phyloP scores from a whole-genome alignment of 1,139 yeast species.

The Geotrichum aggregatum region DNA sequence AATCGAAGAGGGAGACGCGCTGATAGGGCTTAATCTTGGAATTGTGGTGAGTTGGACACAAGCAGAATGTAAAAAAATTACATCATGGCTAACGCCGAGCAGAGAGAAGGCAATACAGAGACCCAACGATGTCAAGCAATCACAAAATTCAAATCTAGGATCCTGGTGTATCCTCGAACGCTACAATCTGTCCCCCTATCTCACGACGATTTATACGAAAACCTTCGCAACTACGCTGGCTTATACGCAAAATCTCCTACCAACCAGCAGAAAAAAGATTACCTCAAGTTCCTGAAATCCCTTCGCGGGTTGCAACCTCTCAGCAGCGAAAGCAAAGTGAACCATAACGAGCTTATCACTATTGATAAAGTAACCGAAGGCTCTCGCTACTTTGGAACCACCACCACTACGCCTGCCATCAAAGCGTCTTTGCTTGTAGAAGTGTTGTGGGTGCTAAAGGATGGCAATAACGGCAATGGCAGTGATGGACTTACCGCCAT shows the following conservation, averaged over 20 bases:
- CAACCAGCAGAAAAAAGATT: neutral
- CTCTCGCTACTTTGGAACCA: neutral
- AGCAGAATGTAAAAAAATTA: too few species aligned
- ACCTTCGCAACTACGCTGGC: neutral
- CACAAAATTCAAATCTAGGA: neutral
- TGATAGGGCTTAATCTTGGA: constrained; percentile 11
- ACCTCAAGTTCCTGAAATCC: constrained; percentile 3
- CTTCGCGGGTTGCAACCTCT: constrained; percentile 6
- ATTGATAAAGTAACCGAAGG: neutral
- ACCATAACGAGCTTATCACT: constrained; percentile 8
- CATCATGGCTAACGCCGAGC: neutral
- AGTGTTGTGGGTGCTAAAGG: constrained; percentile 13
- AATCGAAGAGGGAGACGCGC: constrained; percentile 11
- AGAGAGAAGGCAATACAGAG: neutral
- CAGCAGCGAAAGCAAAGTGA: neutral
- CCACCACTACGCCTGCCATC: neutral
- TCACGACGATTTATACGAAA: neutral
- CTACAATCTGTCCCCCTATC: constrained; percentile 1
- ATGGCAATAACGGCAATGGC: neutral
- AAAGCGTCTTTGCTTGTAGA: constrained; percentile 15
- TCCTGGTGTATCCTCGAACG: constrained; percentile 2
- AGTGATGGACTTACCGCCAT: constrained; percentile 1
- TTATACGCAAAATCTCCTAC: neutral
- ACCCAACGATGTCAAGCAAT: neutral
- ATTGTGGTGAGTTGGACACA: constrained; percentile 8